Evolutionary conservation across 352 stramenopile species (phyloP).

Genomic region (Phytopythium helicoides): DNA sequence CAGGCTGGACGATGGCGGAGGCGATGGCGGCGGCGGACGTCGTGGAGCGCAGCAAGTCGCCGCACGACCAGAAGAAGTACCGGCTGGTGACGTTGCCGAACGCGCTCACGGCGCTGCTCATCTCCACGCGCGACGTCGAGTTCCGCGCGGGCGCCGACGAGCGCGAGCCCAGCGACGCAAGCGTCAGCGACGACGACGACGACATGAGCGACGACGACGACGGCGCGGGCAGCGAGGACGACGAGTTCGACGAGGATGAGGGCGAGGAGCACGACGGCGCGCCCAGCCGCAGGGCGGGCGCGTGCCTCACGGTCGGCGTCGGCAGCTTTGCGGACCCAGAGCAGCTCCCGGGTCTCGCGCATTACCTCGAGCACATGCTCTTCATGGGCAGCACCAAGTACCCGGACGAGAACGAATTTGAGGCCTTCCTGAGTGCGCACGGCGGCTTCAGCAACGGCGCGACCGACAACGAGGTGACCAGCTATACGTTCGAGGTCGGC

Average conservation of each 20-base stretch:
- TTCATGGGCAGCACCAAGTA: conserved; percentile 95
- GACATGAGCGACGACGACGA: conserved; percentile 30
- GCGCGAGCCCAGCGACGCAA: conserved; percentile 19
- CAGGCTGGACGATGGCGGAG: conserved; percentile 6
- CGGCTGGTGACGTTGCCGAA: conserved; percentile 78
- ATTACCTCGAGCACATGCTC: conserved; percentile 96
- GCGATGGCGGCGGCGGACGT: conserved; percentile 17
- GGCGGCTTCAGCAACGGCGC: conserved; percentile 91
- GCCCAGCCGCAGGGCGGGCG: conserved; percentile 41
- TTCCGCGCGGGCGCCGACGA: conserved; percentile 20
- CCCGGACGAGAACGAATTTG: conserved; percentile 93
- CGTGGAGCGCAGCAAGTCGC: conserved; percentile 67
- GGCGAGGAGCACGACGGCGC: conserved; percentile 22
- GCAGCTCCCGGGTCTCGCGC: conserved; percentile 74
- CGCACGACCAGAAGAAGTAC: conserved; percentile 86
- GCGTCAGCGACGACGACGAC: conserved; percentile 22
- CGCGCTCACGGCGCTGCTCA: conserved; percentile 70
- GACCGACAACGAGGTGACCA: conserved; percentile 92
- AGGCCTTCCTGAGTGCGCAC: conserved; percentile 84
- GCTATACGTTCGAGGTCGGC: conserved; percentile 93
- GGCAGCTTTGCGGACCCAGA: conserved; percentile 73
- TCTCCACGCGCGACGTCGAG: conserved; percentile 51
- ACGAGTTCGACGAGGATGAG: conserved; percentile 30
- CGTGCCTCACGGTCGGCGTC: conserved; percentile 66
- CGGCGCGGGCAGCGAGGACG: conserved; percentile 19